Conservation (phyloP, 2,329 filamentous ascomycete genomes). For the Cordyceps javanica region DNA sequence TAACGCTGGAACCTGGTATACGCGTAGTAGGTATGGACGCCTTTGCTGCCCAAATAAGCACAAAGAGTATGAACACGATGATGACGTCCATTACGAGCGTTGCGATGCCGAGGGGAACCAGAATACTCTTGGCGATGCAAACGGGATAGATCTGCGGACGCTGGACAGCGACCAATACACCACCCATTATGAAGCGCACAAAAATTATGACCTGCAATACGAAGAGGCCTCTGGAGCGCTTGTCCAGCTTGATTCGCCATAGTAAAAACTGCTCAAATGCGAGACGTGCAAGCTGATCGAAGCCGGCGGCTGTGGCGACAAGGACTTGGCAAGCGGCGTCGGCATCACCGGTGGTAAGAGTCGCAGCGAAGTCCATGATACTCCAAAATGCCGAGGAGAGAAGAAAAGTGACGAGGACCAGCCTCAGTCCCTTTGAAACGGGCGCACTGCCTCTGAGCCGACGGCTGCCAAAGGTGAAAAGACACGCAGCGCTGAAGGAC, state of each 20-base stretch:
- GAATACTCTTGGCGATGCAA: constrained; percentile 43
- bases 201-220: constrained; percentile 42
- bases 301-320: constrained; percentile 45
- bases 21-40: neutral
- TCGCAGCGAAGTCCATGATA: constrained; percentile 43
- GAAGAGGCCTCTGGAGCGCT: constrained; percentile 30
- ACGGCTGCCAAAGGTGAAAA: constrained; percentile 39
- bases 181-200: constrained; percentile 46
- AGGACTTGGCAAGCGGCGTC: constrained; percentile 41
- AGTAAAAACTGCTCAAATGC: constrained; percentile 48
- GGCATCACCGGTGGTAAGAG: constrained; percentile 31
- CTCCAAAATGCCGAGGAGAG: constrained; percentile 48
- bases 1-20: constrained; percentile 10
- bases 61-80: constrained; percentile 36
- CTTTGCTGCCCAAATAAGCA: constrained; percentile 18
- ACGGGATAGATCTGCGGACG: constrained; percentile 45
- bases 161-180: constrained; percentile 48
- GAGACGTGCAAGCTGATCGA: constrained; percentile 52
- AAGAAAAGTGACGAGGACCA: constrained; percentile 55
- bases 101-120: constrained; percentile 39
- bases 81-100: constrained; percentile 40
- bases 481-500: constrained; percentile 40
- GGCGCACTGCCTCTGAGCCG: constrained; percentile 32
- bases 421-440: constrained; percentile 54
- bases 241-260: constrained; percentile 41